These are phyloP conservation scores for Breviolum minutum DNA, from an alignment of 73 alveolate species.

Conservation along the genomic window DNA sequence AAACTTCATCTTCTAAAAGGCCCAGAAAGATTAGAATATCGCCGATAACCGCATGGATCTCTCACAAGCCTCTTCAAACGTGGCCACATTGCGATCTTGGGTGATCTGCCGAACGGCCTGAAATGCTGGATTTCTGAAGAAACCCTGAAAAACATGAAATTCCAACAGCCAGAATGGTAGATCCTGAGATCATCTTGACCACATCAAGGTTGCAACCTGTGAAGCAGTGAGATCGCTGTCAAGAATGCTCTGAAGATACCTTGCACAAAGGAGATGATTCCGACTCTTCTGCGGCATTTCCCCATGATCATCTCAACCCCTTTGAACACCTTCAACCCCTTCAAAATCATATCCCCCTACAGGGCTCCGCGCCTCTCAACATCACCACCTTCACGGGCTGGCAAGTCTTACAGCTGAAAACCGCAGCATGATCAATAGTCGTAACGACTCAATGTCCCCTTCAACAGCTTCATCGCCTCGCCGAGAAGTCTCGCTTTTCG, in stretches of 20 bases:
- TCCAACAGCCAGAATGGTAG: too few relatives aligned
- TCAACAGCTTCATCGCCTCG: not conserved
- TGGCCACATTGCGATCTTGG: slow-evolving; percentile 47
- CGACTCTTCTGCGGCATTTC: not conserved
- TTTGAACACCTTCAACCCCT: not conserved
- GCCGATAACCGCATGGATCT: not conserved
- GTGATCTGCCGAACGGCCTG: slow-evolving; percentile 66
- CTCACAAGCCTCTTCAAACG: slow-evolving; percentile 50
- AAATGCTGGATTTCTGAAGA: not conserved
- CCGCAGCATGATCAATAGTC: too few relatives aligned
- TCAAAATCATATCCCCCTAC: too few relatives aligned
- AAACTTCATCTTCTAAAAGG: not conserved
- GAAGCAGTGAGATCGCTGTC: slow-evolving; percentile 37
- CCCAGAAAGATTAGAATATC: too few relatives aligned
- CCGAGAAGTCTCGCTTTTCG: not conserved
- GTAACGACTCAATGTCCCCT: not conserved
- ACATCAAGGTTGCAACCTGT: slow-evolving; percentile 8
- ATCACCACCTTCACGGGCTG: not conserved
- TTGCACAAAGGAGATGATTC: not conserved
- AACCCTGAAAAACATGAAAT: too few relatives aligned
- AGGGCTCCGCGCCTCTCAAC: not conserved
- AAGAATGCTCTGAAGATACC: slow-evolving; percentile 61
- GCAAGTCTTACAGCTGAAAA: not conserved
- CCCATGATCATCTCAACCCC: not conserved
- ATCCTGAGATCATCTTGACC: too few relatives aligned